Evolutionary conservation across 257 asterid genomes (phyloP).

Genomic region (Nicotiana sylvestris): DNA sequence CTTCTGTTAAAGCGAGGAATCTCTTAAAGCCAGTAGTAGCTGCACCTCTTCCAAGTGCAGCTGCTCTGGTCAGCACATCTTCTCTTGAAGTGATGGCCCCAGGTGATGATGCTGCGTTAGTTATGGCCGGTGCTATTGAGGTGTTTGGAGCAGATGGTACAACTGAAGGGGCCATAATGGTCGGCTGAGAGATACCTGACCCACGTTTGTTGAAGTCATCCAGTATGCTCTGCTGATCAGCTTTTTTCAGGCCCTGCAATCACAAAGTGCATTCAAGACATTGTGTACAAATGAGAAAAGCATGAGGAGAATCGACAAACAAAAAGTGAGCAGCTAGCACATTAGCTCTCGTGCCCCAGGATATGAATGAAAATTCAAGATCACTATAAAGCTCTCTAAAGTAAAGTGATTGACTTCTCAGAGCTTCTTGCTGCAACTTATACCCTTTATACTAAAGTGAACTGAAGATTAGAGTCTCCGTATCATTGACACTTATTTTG

Average conservation of each 20-base stretch:
- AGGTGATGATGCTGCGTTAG: slow-evolving; percentile 39
- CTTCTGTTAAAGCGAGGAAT: slow-evolving; percentile 87
- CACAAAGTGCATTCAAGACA: neutral
- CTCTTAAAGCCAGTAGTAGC: slow-evolving; percentile 90
- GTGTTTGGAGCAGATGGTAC: slow-evolving; percentile 38
- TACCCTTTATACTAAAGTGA: neutral
- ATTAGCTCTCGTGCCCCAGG: neutral
- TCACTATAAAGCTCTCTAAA: neutral
- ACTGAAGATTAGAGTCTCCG: neutral
- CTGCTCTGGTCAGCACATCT: slow-evolving; percentile 92
- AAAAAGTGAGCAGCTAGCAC: neutral
- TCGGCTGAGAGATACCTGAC: slow-evolving; percentile 59
- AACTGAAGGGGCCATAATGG: slow-evolving; percentile 29
- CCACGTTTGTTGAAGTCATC: slow-evolving; percentile 93
- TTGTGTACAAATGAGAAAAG: neutral
- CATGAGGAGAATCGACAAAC: neutral
- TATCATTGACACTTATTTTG: neutral
- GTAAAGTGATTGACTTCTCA: neutral
- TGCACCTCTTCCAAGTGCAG: slow-evolving; percentile 96
- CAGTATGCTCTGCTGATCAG: slow-evolving; percentile 88
- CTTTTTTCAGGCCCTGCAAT: slow-evolving; percentile 77
- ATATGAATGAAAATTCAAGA: neutral
- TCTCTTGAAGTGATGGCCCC: slow-evolving; percentile 70
- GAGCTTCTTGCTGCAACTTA: neutral
- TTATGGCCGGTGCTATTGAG: slow-evolving; percentile 34